Evolutionary conservation across 306 rosid genomes (phyloP).

Genomic region (Quercus mongolica): DNA sequence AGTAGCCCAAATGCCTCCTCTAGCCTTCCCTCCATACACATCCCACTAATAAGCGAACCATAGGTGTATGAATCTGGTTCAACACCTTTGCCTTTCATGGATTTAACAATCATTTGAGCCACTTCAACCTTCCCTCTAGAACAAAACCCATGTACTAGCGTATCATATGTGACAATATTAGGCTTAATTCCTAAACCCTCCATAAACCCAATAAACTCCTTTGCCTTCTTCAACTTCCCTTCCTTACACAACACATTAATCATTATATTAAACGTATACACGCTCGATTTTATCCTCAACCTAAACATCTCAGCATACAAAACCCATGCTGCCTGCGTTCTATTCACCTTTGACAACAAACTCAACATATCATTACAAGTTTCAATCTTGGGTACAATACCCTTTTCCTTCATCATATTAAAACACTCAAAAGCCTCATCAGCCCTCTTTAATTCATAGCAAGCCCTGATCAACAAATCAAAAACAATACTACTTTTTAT

Average conservation of each 20-base stretch:
- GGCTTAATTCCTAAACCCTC: conserved; percentile 58
- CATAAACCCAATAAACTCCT: conserved; percentile 65
- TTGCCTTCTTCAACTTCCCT: conserved; percentile 39
- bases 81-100: conserved; percentile 56
- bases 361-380: no score
- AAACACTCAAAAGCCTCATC: no score
- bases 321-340: no score
- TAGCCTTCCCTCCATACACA: conserved; percentile 63
- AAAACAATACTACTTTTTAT: conserved; percentile 15
- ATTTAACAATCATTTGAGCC: conserved; percentile 40
- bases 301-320: no score
- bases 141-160: conserved; percentile 64
- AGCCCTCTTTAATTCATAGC: no score
- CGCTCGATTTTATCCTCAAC: no score
- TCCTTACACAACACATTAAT: no score
- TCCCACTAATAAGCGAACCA: conserved; percentile 49
- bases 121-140: conserved; percentile 45
- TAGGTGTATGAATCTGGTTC: conserved; percentile 65
- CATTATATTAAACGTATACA: no score
- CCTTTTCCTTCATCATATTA: no score
- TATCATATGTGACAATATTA: conserved; percentile 65
- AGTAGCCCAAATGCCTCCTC: conserved; percentile 61
- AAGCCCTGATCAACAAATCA: no score
- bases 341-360: no score
- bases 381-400: no score